Percentiles rank a stretch among this genome's conserved stretches.
Conservation (phyloP, 441 rosid genomes). For the Adansonia madagascariensis region DNA sequence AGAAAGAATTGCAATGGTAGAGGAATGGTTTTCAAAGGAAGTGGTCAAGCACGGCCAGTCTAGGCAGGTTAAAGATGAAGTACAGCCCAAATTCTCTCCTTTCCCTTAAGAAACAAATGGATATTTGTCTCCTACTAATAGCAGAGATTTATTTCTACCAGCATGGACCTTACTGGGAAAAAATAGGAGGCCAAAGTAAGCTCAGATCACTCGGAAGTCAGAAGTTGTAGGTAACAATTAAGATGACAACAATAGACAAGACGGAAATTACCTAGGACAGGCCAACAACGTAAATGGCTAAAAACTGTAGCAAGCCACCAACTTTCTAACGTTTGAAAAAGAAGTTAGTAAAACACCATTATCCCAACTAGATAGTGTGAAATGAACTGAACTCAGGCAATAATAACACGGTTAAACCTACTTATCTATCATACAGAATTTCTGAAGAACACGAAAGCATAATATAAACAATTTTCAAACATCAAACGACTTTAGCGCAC, state of each 20-base stretch:
- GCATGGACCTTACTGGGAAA: not conserved
- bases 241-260: not conserved
- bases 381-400: not conserved
- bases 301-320: not conserved
- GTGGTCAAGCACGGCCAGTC: not conserved
- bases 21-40: conserved; percentile 21
- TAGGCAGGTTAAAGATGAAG: no score
- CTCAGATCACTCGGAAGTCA: conserved; percentile 7
- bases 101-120: no score
- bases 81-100: no score
- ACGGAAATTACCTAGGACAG: not conserved
- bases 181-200: not conserved
- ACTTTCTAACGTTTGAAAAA: not conserved
- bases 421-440: not conserved
- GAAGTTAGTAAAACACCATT: not conserved
- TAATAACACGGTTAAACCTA: not conserved
- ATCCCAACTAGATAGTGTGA: not conserved
- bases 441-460: not conserved
- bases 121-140: not conserved
- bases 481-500: not conserved
- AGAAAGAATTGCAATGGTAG: conserved; percentile 36
- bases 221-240: not conserved
- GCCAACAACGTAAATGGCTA: not conserved
- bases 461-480: not conserved
- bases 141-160: no score